Percentiles rank a stretch among this genome's conserved stretches.
Evolutionary conservation across 129 eudicot species (phyloP).

Genomic region (Solidago caesia): DNA sequence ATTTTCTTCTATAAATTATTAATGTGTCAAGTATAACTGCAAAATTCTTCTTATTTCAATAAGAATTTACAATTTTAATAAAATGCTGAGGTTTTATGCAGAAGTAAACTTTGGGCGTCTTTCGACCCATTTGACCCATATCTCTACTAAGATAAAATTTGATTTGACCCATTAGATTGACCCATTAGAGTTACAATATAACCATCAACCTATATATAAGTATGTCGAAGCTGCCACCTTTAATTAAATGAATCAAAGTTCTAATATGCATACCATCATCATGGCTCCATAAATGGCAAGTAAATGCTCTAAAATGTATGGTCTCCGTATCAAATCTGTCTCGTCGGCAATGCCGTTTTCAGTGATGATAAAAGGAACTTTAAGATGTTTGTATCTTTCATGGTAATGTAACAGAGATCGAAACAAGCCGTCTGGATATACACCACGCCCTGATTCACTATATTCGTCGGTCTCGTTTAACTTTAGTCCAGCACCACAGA

Average conservation of each 20-base stretch:
- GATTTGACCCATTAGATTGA: neutral
- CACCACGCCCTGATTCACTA: conserved; percentile 98
- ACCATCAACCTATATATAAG: too few species aligned
- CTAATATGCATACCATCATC: conserved; percentile 54
- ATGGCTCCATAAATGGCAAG: conserved; percentile 91
- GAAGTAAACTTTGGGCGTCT: neutral
- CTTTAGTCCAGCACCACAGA: conserved; percentile 73
- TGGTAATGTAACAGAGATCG: conserved; percentile 79
- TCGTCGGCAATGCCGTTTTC: conserved; percentile 95
- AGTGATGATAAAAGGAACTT: conserved; percentile 74
- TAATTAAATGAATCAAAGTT: conserved; percentile 13
- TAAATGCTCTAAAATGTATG: conserved; percentile 85
- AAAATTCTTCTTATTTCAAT: neutral
- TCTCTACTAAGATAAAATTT: neutral
- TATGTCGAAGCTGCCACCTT: neutral
- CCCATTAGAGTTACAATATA: too few species aligned
- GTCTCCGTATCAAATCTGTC: conserved; percentile 87
- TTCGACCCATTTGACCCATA: neutral
- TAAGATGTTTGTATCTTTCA: conserved; percentile 84
- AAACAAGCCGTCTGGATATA: conserved; percentile 93
- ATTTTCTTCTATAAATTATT: neutral
- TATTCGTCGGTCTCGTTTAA: conserved; percentile 82
- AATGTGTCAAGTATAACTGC: neutral
- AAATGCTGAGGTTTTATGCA: neutral
- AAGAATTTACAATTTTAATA: neutral